Percentiles rank a stretch among this genome's conserved stretches.
Conservation (phyloP, 441 rosid genomes). For the Rhodomyrtus psidioides region DNA sequence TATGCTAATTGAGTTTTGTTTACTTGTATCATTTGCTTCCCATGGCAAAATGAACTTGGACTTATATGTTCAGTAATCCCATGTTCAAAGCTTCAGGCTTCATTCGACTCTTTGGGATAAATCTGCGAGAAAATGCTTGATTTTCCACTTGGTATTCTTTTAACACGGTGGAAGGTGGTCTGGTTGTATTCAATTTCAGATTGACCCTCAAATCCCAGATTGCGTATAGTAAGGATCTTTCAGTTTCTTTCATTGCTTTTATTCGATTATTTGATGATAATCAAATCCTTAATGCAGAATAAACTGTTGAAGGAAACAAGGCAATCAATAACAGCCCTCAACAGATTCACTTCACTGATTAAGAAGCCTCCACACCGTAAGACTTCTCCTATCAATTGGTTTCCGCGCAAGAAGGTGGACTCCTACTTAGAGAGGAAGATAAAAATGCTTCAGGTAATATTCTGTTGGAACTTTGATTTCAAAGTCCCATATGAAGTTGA, state of each 20-base stretch:
- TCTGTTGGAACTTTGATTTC: too few relatives aligned
- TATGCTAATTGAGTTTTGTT: neutral
- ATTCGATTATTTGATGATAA: neutral
- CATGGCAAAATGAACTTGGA: neutral
- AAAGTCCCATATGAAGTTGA: too few relatives aligned
- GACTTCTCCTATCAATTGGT: constrained; percentile 76
- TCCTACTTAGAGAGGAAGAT: constrained; percentile 81
- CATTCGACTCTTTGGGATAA: neutral
- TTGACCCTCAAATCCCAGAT: neutral
- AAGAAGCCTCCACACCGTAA: constrained; percentile 78
- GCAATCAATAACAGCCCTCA: constrained; percentile 41
- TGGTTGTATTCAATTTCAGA: neutral
- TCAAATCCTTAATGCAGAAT: constrained; percentile 24
- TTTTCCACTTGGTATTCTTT: neutral
- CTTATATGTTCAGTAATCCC: neutral
- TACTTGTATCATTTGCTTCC: neutral
- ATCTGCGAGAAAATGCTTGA: neutral
- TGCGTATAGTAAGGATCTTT: neutral
- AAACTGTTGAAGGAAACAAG: constrained; percentile 48
- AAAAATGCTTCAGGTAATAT: constrained; percentile 74
- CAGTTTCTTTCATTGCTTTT: neutral
- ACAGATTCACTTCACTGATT: constrained; percentile 54
- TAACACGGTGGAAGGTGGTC: neutral
- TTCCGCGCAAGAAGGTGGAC: constrained; percentile 69
- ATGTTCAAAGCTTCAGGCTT: neutral